Base-by-base conservation (phyloP, 352 stramenopile species). In the Phytophthora pisi region DNA sequence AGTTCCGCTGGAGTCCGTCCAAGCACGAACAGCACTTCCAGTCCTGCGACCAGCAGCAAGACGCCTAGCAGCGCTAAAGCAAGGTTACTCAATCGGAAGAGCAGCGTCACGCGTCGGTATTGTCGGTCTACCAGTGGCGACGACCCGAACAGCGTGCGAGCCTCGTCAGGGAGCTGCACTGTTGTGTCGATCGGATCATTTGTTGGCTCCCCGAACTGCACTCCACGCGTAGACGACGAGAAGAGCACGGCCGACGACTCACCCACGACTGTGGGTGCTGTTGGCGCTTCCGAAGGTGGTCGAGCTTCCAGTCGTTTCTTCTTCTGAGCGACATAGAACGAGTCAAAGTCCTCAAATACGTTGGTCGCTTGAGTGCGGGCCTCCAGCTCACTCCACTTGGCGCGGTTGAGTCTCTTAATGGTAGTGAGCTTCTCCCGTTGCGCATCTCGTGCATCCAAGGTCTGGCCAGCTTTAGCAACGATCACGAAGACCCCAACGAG, bases 311-410 rank as follows among this genome's bases (percentile, higher is more conserved):
- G 20, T 31, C 75, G 70, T 56, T 81, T 81, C 3, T 72, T 57
- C 43, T 70, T 62, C 50, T 74, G 66, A n/a, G 66, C 64, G 2
- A 68, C 66, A 11, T 82, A 79, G 43, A 76, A 90, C 4, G 74
- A 42, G 6, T 78, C 70, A 64, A 92, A 92, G 43, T 87, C 78
- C 13, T 88, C 79, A 11, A 86, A 73, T 5, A 75, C 63, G 2
- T 72, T 66, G 1, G 42, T 47, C 1, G 40, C 56, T 34, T 78
- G 50, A 0, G 75, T 75, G n/a, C 82, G 74, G n/a, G 77, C 68
- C 40, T 86, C 57, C 0, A 92, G 69, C 59, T 92, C 84, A 5
- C 61, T 74, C 84, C 81, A 92, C 38, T 92, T 92, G 8, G 76
- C 63, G 26, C 80, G 78, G 28, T 88, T 92, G 4, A 92, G 61